phyloP scores from a whole-genome alignment of 1,139 yeast genomes.

The Pichia sorboxylosa region DNA sequence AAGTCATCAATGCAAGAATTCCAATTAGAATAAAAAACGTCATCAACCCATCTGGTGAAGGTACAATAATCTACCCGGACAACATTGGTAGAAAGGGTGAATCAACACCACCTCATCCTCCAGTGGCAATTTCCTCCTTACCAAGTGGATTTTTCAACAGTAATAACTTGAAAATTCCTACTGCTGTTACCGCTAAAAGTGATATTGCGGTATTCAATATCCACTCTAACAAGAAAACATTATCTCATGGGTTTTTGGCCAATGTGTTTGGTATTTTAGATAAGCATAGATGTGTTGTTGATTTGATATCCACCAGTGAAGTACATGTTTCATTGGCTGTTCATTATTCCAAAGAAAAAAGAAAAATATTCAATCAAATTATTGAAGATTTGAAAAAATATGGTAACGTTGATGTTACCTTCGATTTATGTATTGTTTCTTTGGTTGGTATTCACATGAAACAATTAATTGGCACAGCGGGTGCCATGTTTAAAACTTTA shows the following conservation, averaged over 20 bases:
- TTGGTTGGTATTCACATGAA: constrained; percentile 96
- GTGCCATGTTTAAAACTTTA: constrained; percentile 87
- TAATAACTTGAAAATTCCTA: constrained; percentile 57
- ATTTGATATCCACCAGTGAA: constrained; percentile 90
- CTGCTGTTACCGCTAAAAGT: constrained; percentile 92
- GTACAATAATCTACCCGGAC: constrained; percentile 90
- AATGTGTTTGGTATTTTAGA: constrained; percentile 81
- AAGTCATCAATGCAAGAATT: constrained; percentile 87
- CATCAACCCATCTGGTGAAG: constrained; percentile 79
- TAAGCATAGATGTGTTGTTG: constrained; percentile 77
- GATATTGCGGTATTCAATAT: constrained; percentile 86
- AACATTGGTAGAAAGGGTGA: constrained; percentile 77
- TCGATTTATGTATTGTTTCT: constrained; percentile 82
- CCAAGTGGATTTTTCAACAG: constrained; percentile 39
- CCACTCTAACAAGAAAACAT: constrained; percentile 85
- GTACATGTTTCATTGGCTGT: constrained; percentile 98
- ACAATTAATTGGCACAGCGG: constrained; percentile 92
- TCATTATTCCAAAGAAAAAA: constrained; percentile 58
- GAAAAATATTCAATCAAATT: constrained; percentile 50
- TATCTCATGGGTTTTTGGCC: constrained; percentile 92
- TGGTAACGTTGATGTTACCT: constrained; percentile 83
- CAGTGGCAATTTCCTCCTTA: constrained; percentile 54
- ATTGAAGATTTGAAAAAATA: constrained; percentile 63
- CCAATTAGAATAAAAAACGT: constrained; percentile 96
- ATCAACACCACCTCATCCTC: constrained; percentile 90